These are phyloP conservation scores for Lipomyces sp. DNA, from an alignment of 805 yeast genomes.

Conservation along the genomic window DNA sequence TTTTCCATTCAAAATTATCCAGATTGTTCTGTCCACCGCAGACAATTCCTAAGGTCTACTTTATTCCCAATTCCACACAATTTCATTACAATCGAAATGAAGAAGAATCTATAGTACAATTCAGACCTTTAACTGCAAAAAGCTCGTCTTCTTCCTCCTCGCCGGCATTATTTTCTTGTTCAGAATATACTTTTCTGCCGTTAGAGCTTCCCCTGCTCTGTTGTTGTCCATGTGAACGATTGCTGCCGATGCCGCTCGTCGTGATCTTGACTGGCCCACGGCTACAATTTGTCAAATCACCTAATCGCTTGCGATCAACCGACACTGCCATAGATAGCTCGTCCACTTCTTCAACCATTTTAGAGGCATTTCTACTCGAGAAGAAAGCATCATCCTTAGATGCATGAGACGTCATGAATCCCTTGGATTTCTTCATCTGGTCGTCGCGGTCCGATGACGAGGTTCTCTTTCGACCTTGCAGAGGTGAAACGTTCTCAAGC, in stretches of 20 bases:
- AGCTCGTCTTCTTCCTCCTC: slow-evolving; percentile 18
- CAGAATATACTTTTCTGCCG: neutral
- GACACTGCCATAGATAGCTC: slow-evolving; percentile 3
- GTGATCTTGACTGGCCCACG: neutral
- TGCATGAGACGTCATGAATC: neutral
- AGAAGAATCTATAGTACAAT: slow-evolving; percentile 1
- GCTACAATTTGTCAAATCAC: neutral
- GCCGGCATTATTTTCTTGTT: neutral
- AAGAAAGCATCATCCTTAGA: neutral
- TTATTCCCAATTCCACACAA: neutral
- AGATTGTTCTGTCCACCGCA: too few species aligned
- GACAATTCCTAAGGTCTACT: too few species aligned
- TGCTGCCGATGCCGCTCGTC: neutral
- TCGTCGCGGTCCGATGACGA: neutral
- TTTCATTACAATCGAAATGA: neutral
- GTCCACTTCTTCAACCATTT: neutral
- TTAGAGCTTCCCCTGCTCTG: neutral
- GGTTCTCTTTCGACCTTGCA: slow-evolving; percentile 8
- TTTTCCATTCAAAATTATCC: too few species aligned
- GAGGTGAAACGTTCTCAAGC: slow-evolving; percentile 15
- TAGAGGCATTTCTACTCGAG: neutral
- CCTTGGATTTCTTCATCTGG: neutral
- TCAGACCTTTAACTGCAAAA: slow-evolving; percentile 11
- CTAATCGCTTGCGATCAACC: neutral
- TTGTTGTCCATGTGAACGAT: neutral